A percentile compares a stretch with the other conserved stretches of the same genome.
Evolutionary conservation across 768 basidiomycete species (phyloP).

Genomic region (Zangia roseola): DNA sequence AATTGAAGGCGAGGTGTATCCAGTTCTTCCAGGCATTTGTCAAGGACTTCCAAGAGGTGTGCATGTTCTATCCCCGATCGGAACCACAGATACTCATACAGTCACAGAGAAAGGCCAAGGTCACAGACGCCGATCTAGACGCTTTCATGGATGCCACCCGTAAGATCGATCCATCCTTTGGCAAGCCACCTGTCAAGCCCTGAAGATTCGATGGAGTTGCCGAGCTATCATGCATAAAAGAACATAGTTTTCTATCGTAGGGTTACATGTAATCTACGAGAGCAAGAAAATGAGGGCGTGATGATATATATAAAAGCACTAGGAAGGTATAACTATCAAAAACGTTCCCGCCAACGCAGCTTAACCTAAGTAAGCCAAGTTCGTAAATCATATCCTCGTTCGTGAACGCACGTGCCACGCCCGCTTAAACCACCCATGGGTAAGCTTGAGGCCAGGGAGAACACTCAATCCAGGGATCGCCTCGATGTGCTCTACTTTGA

Average conservation of each 20-base stretch:
- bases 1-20: conserved; percentile 90
- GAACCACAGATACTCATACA: conserved; percentile 4
- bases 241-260: conserved; percentile 5
- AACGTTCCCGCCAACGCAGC: conserved; percentile 14
- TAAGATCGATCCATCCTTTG: conserved; percentile 62
- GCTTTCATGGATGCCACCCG: conserved; percentile 81
- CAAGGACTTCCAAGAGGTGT: conserved; percentile 78
- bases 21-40: conserved; percentile 79
- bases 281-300: conserved; percentile 1
- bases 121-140: conserved; percentile 75
- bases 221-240: neutral
- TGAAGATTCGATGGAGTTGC: neutral
- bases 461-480: conserved; percentile 18
- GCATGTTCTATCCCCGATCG: conserved; percentile 9
- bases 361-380: neutral
- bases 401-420: conserved; percentile 33
- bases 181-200: conserved; percentile 30
- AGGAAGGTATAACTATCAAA: neutral
- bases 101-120: conserved; percentile 67
- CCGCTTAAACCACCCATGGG: conserved; percentile 32
- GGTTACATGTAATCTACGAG: neutral
- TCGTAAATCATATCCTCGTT: conserved; percentile 20
- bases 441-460: conserved; percentile 24
- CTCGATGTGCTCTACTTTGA: conserved; percentile 20
- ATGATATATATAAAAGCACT: conserved; percentile 4